Percentiles rank a stretch among this genome's conserved stretches.
phyloP scores from a whole-genome alignment of 176 grass and related monocot species.

The Areca catechu region DNA sequence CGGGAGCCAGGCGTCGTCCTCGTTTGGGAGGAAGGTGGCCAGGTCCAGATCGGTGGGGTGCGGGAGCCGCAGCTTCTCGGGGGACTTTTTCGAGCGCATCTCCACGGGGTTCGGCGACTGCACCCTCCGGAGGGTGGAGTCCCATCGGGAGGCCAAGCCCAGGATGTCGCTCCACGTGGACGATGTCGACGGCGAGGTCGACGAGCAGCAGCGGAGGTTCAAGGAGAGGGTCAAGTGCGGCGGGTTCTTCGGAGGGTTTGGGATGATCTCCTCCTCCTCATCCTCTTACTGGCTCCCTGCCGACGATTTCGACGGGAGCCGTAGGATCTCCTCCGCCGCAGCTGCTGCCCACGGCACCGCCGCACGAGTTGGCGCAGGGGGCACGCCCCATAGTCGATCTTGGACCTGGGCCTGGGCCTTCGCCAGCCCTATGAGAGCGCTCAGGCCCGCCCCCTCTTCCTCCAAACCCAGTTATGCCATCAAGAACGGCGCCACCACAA shows the following conservation, averaged over 20 bases:
- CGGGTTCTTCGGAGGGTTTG: slow-evolving; percentile 70
- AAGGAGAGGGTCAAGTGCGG: slow-evolving; percentile 55
- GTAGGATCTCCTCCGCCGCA: slow-evolving; percentile 5
- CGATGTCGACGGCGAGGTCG: slow-evolving; percentile 22
- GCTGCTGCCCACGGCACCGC: background rate
- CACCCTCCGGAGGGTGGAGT: slow-evolving; percentile 77
- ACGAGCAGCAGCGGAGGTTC: slow-evolving; percentile 26
- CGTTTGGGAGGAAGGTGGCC: slow-evolving; percentile 79
- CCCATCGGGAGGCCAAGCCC: slow-evolving; percentile 75
- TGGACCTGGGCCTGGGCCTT: slow-evolving; percentile 84
- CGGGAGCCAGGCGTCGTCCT: slow-evolving; percentile 58
- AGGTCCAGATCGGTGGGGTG: slow-evolving; percentile 89
- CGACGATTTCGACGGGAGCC: slow-evolving; percentile 10
- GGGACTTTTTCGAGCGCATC: slow-evolving; percentile 85
- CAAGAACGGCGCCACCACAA: slow-evolving; percentile 44
- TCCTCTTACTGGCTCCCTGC: slow-evolving; percentile 82
- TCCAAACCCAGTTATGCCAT: slow-evolving; percentile 15
- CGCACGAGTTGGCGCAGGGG: background rate
- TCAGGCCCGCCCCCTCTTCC: slow-evolving; percentile 40
- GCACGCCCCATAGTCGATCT: slow-evolving; percentile 9
- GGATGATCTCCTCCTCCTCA: slow-evolving; percentile 12
- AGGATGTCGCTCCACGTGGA: slow-evolving; percentile 24
- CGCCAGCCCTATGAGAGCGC: slow-evolving; percentile 78
- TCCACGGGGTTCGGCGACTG: slow-evolving; percentile 92
- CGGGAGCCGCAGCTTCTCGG: slow-evolving; percentile 86